Evolutionary conservation across 2,329 filamentous ascomycete species (phyloP), one percentile per base, ranked within the genome.

Genomic region (Colletotrichum somersetense): DNA sequence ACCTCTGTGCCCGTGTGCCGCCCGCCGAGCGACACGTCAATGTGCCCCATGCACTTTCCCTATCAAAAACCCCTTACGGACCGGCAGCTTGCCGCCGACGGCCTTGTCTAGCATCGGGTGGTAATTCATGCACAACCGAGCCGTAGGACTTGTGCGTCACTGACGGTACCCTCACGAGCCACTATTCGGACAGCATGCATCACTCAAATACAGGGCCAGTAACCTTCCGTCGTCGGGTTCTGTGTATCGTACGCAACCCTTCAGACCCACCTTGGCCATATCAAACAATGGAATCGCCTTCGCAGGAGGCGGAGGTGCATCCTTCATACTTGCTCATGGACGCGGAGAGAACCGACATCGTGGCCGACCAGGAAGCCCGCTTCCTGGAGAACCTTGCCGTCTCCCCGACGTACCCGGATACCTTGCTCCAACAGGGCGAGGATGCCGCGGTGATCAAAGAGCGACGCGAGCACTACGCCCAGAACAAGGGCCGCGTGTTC

Each of bases 401-500:
- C 18, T 57, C 68, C n/a, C n/a, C 33, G 33, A 52, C 58, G 26
- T 71, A 71, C 26, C 68, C 68, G 6, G 58, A 68, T 7, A 62
- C 64, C n/a, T 52, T 71, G 7, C 23, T 71, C 16, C 26, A 11
- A 16, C 40, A 53, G 40, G 35, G 46, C 14, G 64, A 58, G 33
- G 56, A 52, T 14, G n/a, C 44, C 2, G 20, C 57, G 14, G 16
- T 35, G 20, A 23, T 35, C 8, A 50, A 35, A 44, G 44, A 52
- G 18, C 44, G 58, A 14, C 30, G n/a, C 12, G 58, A 68, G 30
- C 44, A 58, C n/a, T 71, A 68, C 53, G 35, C 35, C 23, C 58
- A 66, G 14, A 71, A 44, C 16, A 71, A 40, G 30, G 42, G 12
- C 7, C 46, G n/a, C 38, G 20, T 71, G 2, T 71, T 71, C n/a